A percentile compares a stretch with the other conserved stretches of the same genome.
Evolutionary conservation across 768 basidiomycete species (phyloP).

Genomic region (Serendipita sp.): DNA sequence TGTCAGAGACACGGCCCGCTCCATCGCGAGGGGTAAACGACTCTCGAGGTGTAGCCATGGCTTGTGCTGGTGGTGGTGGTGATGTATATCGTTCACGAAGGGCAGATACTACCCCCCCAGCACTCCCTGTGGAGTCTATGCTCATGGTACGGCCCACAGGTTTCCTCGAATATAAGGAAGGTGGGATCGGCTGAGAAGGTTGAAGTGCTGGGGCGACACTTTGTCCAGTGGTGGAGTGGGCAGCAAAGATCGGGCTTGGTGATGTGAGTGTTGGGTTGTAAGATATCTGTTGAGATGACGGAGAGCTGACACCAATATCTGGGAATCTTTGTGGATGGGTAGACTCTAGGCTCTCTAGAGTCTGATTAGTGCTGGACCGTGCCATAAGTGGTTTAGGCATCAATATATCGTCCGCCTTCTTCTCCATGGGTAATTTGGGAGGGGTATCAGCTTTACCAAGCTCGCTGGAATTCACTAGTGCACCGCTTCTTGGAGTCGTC

Average conservation of each 20-base stretch:
- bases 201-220: not conserved
- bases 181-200: not conserved
- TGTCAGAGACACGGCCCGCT: not conserved
- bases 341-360: no score
- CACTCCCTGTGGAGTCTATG: not conserved
- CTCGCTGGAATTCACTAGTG: not conserved
- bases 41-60: not conserved
- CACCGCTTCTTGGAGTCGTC: not conserved
- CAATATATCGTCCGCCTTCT: no score
- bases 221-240: not conserved
- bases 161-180: not conserved
- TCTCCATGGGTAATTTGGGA: no score
- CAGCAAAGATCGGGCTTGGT: not conserved
- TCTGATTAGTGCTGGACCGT: no score
- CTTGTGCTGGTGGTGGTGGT: not conserved
- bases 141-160: not conserved
- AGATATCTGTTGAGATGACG: not conserved
- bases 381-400: no score
- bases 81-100: slow-evolving; percentile 2
- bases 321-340: no score
- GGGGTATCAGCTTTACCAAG: no score
- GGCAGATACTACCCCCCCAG: not conserved
- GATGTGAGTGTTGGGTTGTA: not conserved
- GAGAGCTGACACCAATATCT: not conserved
- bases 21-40: not conserved